These are phyloP conservation scores for Arthroderma uncinatum DNA, from an alignment of 2,329 filamentous ascomycete species.

Conservation along the genomic window DNA sequence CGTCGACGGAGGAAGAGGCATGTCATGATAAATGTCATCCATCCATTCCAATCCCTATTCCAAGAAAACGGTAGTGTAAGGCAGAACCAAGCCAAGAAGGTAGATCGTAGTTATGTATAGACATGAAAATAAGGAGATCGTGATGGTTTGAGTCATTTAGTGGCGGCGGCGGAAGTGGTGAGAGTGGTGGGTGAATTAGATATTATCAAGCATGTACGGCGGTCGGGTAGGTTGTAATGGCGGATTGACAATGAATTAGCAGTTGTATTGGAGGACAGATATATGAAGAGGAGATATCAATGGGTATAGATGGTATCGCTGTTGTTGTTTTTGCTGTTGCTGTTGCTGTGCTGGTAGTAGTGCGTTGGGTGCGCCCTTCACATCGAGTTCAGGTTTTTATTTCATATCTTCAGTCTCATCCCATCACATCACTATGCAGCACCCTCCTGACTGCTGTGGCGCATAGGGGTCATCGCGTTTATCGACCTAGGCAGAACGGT, in stretches of 20 bases:
- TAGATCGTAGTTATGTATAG: conserved; percentile 3
- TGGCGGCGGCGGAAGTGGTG: not conserved
- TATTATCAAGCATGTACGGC: conserved; percentile 1
- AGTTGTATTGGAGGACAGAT: not conserved
- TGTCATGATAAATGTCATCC: not conserved
- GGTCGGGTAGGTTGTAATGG: not conserved
- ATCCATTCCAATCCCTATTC: not conserved
- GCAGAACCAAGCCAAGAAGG: not conserved
- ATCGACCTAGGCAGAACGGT: conserved; percentile 51
- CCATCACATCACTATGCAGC: conserved; percentile 84
- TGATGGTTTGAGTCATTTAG: not conserved
- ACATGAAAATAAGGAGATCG: conserved; percentile 1
- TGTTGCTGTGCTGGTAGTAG: not conserved
- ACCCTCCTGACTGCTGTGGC: conserved; percentile 81
- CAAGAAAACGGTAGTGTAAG: not conserved
- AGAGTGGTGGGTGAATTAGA: not conserved
- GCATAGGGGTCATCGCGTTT: conserved; percentile 97
- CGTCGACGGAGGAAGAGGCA: not conserved
- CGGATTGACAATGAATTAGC: not conserved
- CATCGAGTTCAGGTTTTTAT: not conserved
- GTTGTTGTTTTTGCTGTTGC: not conserved
- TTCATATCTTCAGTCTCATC: not conserved
- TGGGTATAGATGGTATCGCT: not conserved
- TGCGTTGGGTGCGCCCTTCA: no score
- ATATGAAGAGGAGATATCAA: not conserved